Evolutionary conservation across 2,329 filamentous ascomycete species (phyloP).

Genomic region (Pleoardoris graminearum): DNA sequence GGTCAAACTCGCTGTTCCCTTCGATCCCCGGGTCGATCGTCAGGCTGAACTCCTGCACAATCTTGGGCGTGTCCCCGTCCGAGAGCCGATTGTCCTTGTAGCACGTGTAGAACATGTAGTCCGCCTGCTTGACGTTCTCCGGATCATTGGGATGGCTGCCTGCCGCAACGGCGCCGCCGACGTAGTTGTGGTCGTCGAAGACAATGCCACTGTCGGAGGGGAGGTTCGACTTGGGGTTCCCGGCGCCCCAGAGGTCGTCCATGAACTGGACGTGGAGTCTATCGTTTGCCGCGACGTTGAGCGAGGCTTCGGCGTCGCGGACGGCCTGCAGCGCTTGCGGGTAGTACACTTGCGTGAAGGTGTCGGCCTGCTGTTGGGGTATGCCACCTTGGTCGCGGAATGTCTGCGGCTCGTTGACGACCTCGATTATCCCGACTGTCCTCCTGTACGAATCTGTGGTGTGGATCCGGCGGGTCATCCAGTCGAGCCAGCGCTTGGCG

Average conservation of each 20-base stretch:
- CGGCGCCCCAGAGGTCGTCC: constrained; percentile 60
- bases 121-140: constrained; percentile 45
- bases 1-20: constrained; percentile 51
- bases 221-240: constrained; percentile 56
- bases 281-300: constrained; percentile 49
- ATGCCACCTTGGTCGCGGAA: constrained; percentile 8
- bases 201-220: constrained; percentile 48
- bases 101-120: constrained; percentile 59
- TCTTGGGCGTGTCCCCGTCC: constrained; percentile 47
- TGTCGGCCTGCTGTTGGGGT: constrained; percentile 32
- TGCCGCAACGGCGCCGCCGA: constrained; percentile 47
- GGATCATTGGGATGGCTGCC: constrained; percentile 13
- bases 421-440: constrained; percentile 59
- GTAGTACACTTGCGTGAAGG: constrained; percentile 48
- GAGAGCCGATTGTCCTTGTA: constrained; percentile 46
- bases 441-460: constrained; percentile 53
- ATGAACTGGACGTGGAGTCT: constrained; percentile 60
- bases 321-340: constrained; percentile 52
- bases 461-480: constrained; percentile 59
- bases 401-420: constrained; percentile 61
- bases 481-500: constrained; percentile 58
- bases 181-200: constrained; percentile 64
- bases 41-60: constrained; percentile 65
- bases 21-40: constrained; percentile 57
- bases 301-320: constrained; percentile 53